phyloP scores from a whole-genome alignment of 306 rosid genomes.

The Trifolium repens region DNA sequence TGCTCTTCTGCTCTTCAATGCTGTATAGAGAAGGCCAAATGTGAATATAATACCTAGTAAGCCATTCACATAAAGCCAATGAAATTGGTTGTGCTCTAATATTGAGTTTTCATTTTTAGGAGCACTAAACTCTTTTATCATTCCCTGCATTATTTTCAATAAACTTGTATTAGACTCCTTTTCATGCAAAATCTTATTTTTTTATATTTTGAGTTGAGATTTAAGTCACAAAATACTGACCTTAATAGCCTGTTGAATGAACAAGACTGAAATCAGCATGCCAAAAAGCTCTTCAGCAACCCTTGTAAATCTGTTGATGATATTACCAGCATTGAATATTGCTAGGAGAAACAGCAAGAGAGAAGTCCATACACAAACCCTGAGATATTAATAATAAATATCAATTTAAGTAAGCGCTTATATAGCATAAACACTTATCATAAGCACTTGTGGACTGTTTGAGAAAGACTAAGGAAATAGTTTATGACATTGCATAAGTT shows the following conservation, averaged over 20 bases:
- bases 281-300: slow-evolving; percentile 84
- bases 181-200: not conserved
- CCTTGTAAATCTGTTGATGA: slow-evolving; percentile 77
- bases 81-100: slow-evolving; percentile 52
- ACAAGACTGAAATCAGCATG: slow-evolving; percentile 76
- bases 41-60: slow-evolving; percentile 69
- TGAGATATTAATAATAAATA: slow-evolving; percentile 13
- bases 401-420: too few relatives aligned
- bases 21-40: slow-evolving; percentile 72
- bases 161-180: slow-evolving; percentile 14
- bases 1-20: slow-evolving; percentile 72
- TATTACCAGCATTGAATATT: slow-evolving; percentile 64
- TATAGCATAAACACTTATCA: too few relatives aligned
- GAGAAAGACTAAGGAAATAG: too few relatives aligned
- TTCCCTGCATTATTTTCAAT: slow-evolving; percentile 52
- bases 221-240: slow-evolving; percentile 29
- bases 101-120: slow-evolving; percentile 56
- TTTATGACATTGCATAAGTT: too few relatives aligned
- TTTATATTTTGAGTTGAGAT: too few relatives aligned
- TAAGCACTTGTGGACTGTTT: too few relatives aligned
- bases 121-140: slow-evolving; percentile 62
- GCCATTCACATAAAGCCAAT: slow-evolving; percentile 76
- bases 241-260: slow-evolving; percentile 79
- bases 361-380: slow-evolving; percentile 88
- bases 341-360: slow-evolving; percentile 74